Base-by-base conservation (phyloP, 1,139 yeast species). In the Magnusiomyces magnusii region DNA sequence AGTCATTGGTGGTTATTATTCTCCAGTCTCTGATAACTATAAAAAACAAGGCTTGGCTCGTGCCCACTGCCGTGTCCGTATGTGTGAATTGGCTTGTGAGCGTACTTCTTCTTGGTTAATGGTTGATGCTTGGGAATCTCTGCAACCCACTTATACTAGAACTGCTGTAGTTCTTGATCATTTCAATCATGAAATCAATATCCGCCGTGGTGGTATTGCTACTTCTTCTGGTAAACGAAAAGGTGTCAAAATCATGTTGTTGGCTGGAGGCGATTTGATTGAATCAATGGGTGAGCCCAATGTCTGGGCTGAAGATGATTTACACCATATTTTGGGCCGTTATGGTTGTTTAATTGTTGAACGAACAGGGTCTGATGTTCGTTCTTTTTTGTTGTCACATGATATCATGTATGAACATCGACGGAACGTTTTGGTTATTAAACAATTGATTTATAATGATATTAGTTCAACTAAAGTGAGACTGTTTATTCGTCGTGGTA, bases 271-370 rank as follows among this genome's bases (percentile, higher is more conserved):
- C 47, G 99, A 93, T 73, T 79, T 95, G 67, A 93, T 93, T 60
- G 99, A 93, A 73, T 86, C 95, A 56, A 93, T 95, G 98, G 99
- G 99, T n/a, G 99, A 93, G 73, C 98, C 98, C 36, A 95, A 92
- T 69, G 99, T 93, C 44, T 93, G 99, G 99, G 97, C 96, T 0
- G 98, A 92, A 71, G 87, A 82, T 61, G 99, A 93, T 73, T 78
- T 93, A 68, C 96, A 92, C 70, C 99, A 93, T 72, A 95, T 93
- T 57, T 78, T 93, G 64, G 99, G 99, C 34, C 85, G 88, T 63
- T 93, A 93, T 71, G 99, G 99, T 1, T 93, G 99, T 74, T 77
- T 93, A 64, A 93, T 95, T 59, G 97, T 93, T 24, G 99, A 93
- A 76, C 80, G 99, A 68, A 92, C 99, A 0, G 99, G 99, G 3